phyloP scores from a whole-genome alignment of 805 yeast genomes.

The Metschnikowia kofuensis region DNA sequence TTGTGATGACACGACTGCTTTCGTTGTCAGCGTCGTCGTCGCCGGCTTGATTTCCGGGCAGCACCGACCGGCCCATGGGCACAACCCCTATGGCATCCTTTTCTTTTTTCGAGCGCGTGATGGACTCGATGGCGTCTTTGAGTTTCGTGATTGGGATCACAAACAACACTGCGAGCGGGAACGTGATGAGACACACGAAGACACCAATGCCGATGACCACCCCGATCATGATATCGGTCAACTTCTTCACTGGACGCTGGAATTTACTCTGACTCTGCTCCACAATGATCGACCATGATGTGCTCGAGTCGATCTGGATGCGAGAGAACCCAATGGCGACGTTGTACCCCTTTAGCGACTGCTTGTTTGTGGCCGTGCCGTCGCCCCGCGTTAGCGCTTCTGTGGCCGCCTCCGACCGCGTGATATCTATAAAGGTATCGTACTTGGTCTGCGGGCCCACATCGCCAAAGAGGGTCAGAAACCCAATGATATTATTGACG shows the following conservation, averaged over 20 bases:
- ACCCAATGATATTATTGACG: slow-evolving; percentile 45
- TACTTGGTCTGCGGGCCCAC: slow-evolving; percentile 23
- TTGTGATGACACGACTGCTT: slow-evolving; percentile 1
- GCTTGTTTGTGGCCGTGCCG: slow-evolving; percentile 32
- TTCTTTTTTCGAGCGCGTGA: slow-evolving; percentile 44
- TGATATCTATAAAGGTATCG: slow-evolving; percentile 25
- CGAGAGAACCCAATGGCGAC: slow-evolving; percentile 37
- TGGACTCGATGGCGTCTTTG: slow-evolving; percentile 78
- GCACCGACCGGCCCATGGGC: not conserved
- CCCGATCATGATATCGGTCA: slow-evolving; percentile 70
- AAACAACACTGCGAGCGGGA: slow-evolving; percentile 81
- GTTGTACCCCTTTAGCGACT: slow-evolving; percentile 18
- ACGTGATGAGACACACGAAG: slow-evolving; percentile 69
- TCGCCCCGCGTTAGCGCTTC: slow-evolving; percentile 24
- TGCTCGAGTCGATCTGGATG: slow-evolving; percentile 30
- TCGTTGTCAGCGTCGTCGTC: not conserved
- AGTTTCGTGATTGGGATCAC: slow-evolving; percentile 78
- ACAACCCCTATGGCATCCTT: slow-evolving; percentile 10
- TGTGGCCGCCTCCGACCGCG: slow-evolving; percentile 25
- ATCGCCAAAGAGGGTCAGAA: slow-evolving; percentile 28
- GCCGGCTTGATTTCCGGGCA: not conserved
- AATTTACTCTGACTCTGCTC: slow-evolving; percentile 61
- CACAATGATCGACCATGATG: slow-evolving; percentile 69
- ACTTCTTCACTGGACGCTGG: slow-evolving; percentile 56
- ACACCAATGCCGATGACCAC: slow-evolving; percentile 77